Evolutionary conservation across 768 basidiomycete species (phyloP).

Genomic region (Lactarius tabidus): DNA sequence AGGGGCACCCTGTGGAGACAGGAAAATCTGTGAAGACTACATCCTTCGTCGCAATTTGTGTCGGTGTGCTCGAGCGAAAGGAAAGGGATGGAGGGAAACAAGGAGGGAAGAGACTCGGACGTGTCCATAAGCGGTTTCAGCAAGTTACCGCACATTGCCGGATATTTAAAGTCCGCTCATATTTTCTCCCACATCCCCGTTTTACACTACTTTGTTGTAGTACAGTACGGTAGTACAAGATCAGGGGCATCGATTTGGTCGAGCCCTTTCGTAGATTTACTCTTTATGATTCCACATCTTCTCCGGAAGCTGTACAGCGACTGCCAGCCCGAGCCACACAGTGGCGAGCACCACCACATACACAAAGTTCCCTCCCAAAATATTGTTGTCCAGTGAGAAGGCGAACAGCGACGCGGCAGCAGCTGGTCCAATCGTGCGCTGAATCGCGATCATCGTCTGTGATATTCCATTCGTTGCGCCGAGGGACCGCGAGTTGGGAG

Average conservation of each 20-base stretch:
- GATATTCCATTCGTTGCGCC: constrained; percentile 62
- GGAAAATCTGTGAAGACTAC: too few relatives aligned
- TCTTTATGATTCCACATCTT: constrained; percentile 9
- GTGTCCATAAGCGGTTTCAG: too few relatives aligned
- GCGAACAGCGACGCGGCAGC: constrained; percentile 62
- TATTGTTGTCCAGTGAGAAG: constrained; percentile 45
- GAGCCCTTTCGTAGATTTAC: neutral
- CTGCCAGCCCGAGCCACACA: neutral
- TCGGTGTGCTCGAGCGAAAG: too few relatives aligned
- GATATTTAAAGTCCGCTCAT: too few relatives aligned
- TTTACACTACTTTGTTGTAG: too few relatives aligned
- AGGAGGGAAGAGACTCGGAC: too few relatives aligned
- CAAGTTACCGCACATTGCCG: too few relatives aligned
- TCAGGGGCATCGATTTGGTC: neutral
- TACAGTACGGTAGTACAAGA: too few relatives aligned
- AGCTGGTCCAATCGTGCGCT: constrained; percentile 50
- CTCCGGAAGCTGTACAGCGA: constrained; percentile 6
- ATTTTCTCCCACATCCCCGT: too few relatives aligned
- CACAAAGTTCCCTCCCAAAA: constrained; percentile 42
- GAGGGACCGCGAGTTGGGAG: constrained; percentile 60
- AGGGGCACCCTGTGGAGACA: too few relatives aligned
- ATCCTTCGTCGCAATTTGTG: too few relatives aligned
- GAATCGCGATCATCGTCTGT: constrained; percentile 37
- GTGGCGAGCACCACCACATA: constrained; percentile 3
- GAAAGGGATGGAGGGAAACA: too few relatives aligned